phyloP scores from a whole-genome alignment of 1,284 basidiomycete species.

The Grifola frondosa region DNA sequence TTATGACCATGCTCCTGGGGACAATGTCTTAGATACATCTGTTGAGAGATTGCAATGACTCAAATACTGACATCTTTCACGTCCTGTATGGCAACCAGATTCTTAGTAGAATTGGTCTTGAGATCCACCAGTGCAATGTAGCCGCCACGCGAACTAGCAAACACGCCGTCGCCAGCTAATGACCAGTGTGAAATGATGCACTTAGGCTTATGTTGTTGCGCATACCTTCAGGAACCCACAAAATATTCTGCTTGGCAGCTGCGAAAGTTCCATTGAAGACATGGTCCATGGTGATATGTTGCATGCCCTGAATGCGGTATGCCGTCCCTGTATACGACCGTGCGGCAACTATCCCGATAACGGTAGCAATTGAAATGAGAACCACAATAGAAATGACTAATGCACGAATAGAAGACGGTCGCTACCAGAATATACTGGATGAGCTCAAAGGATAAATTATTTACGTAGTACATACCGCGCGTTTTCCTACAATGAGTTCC shows the following conservation, averaged over 20 bases:
- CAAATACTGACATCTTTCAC: slow-evolving; percentile 56
- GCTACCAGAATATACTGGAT: slow-evolving; percentile 26
- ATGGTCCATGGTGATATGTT: slow-evolving; percentile 82
- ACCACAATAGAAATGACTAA: slow-evolving; percentile 53
- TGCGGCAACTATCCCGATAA: slow-evolving; percentile 74
- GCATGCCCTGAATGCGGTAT: slow-evolving; percentile 52
- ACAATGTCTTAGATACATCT: not conserved
- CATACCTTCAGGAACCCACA: slow-evolving; percentile 89
- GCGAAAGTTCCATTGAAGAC: slow-evolving; percentile 87
- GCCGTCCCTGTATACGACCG: slow-evolving; percentile 58
- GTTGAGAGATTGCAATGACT: not conserved
- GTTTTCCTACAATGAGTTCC: slow-evolving; percentile 37
- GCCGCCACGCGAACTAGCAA: slow-evolving; percentile 60
- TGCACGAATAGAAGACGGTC: slow-evolving; percentile 49
- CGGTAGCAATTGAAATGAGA: slow-evolving; percentile 53
- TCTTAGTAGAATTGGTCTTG: slow-evolving; percentile 67
- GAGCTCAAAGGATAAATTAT: not conserved
- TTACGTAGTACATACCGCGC: slow-evolving; percentile 30
- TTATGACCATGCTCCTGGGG: slow-evolving; percentile 54
- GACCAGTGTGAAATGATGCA: not conserved
- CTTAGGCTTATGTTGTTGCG: not conserved
- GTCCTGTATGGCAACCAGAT: slow-evolving; percentile 57
- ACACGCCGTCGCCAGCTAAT: slow-evolving; percentile 87
- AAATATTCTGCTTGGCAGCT: slow-evolving; percentile 45
- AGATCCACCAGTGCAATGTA: slow-evolving; percentile 78